Conservation (phyloP, 768 basidiomycete species). For the Rubroboletus satanas region DNA sequence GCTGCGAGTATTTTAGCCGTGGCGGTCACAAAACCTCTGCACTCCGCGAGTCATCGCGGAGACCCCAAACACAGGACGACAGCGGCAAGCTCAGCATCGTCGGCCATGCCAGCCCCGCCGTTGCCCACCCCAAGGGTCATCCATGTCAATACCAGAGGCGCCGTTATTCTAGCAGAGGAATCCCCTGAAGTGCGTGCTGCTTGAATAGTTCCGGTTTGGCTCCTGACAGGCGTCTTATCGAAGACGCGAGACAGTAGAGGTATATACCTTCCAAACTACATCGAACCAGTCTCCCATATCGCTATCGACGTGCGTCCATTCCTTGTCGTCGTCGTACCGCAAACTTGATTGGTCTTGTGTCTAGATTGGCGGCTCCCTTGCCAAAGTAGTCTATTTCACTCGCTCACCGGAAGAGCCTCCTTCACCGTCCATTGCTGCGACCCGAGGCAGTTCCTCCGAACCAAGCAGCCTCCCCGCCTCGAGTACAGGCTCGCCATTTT, state of each 20-base stretch:
- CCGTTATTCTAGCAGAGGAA: conserved; percentile 89
- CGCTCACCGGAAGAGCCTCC: conserved; percentile 84
- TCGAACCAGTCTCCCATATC: conserved; percentile 95
- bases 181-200: conserved; percentile 75
- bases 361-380: conserved; percentile 94
- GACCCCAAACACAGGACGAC: conserved; percentile 15
- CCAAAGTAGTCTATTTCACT: conserved; percentile 98
- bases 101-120: conserved; percentile 49
- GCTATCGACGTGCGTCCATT: conserved; percentile 82
- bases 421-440: conserved; percentile 66
- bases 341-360: conserved; percentile 4
- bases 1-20: neutral
- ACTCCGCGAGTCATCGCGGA: conserved; percentile 4
- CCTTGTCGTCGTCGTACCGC: neutral
- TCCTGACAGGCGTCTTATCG: conserved; percentile 14
- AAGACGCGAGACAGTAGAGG: conserved; percentile 92
- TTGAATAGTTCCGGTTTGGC: conserved; percentile 1
- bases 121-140: conserved; percentile 83
- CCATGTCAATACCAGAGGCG: conserved; percentile 92
- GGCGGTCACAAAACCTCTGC: conserved; percentile 17
- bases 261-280: conserved; percentile 96
- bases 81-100: conserved; percentile 10
- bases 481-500: conserved; percentile 27
- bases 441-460: conserved; percentile 51
- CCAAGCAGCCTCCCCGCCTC: conserved; percentile 41